These are phyloP conservation scores for Candida quercuum DNA, from an alignment of 805 yeast species.

Conservation along the genomic window DNA sequence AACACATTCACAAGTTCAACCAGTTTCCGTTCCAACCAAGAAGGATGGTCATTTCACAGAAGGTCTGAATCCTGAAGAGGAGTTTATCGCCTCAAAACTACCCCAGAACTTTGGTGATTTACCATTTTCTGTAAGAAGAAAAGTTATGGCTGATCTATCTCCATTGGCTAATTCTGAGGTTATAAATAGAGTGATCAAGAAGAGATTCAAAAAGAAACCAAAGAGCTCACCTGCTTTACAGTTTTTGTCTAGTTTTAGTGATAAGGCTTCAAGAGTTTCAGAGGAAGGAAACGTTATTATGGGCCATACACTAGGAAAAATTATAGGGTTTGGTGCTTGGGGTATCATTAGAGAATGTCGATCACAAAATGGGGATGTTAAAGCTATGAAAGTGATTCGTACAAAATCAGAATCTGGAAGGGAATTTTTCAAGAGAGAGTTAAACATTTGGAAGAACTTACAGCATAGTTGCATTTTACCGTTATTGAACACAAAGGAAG, in stretches of 20 bases:
- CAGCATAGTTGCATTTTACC: conserved; percentile 63
- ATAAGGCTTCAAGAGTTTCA: conserved; percentile 27
- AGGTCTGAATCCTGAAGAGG: conserved; percentile 19
- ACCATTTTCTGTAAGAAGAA: conserved; percentile 59
- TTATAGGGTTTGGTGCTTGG: conserved; percentile 88
- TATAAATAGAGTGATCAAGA: conserved; percentile 21
- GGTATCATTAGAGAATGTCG: conserved; percentile 75
- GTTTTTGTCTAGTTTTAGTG: conserved; percentile 22
- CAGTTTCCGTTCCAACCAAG: conserved; percentile 30
- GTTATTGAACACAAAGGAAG: conserved; percentile 55
- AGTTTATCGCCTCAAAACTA: conserved; percentile 27
- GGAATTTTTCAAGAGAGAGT: conserved; percentile 63
- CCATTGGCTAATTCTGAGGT: conserved; percentile 29
- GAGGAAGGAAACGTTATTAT: conserved; percentile 66
- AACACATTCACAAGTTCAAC: conserved; percentile 30
- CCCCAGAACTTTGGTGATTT: conserved; percentile 50
- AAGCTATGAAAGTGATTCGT: conserved; percentile 61
- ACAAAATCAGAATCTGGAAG: conserved; percentile 49
- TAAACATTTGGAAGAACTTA: conserved; percentile 67
- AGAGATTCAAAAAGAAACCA: conserved; percentile 20
- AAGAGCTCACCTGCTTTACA: conserved; percentile 22
- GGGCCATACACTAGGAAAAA: conserved; percentile 60
- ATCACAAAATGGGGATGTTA: conserved; percentile 23
- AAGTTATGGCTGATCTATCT: conserved; percentile 28
- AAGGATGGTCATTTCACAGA: conserved; percentile 13